A percentile compares a stretch with the other conserved stretches of the same genome.
Evolutionary conservation across 305 asterid genomes (phyloP).

Genomic region (Fraxinus nigra): DNA sequence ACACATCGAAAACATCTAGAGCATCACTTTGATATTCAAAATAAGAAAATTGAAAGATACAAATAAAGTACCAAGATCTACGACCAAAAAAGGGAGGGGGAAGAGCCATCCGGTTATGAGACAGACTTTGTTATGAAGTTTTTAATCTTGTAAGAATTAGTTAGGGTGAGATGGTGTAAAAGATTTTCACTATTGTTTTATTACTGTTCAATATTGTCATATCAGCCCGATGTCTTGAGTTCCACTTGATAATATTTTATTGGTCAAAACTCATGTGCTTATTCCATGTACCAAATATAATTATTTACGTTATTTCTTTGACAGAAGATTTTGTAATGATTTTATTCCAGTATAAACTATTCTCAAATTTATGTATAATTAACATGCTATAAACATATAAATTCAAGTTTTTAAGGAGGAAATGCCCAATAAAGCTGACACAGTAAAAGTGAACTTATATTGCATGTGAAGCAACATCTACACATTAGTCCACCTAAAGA

Average conservation of each 20-base stretch:
- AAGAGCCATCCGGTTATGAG: neutral
- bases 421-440: neutral
- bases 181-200: neutral
- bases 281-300: neutral
- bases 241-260: neutral
- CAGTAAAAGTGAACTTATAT: neutral
- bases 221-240: neutral
- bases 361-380: neutral
- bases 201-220: neutral
- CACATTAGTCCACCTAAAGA: neutral
- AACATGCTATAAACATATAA: neutral
- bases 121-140: neutral
- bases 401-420: neutral
- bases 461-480: neutral
- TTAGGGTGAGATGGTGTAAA: conserved; percentile 2
- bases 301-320: conserved; percentile 9
- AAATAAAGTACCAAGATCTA: conserved; percentile 1
- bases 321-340: neutral
- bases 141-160: conserved; percentile 13
- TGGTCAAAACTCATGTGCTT: neutral
- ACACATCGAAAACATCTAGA: conserved; percentile 49
- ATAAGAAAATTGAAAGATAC: conserved; percentile 17
- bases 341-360: neutral
- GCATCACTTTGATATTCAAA: conserved; percentile 49
- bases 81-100: neutral